Evolutionary conservation across 192 early-diverging fungal species (phyloP).

Genomic region (Rhizophagus sp.): DNA sequence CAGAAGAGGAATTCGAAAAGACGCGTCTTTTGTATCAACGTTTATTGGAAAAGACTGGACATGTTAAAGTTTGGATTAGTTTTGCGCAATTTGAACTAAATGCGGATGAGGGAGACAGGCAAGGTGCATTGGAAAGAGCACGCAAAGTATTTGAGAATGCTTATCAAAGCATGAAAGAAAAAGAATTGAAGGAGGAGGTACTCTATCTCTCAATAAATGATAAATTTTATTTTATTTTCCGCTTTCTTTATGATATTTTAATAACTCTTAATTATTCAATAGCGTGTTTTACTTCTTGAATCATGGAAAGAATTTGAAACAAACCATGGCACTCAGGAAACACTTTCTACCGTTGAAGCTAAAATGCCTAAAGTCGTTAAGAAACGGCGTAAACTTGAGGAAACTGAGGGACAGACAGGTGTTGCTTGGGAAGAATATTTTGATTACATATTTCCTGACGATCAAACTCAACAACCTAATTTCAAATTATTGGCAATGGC

Average conservation of each 20-base stretch:
- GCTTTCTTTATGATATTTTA: too few species aligned
- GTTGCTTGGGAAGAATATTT: conserved; percentile 95
- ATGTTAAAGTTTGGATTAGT: conserved; percentile 98
- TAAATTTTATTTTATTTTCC: not conserved
- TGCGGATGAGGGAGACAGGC: conserved; percentile 53
- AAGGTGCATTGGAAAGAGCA: conserved; percentile 50
- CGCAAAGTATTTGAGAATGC: conserved; percentile 78
- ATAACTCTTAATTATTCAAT: not conserved
- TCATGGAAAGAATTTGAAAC: conserved; percentile 89
- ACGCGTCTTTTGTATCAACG: conserved; percentile 83
- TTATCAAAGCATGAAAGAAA: conserved; percentile 67
- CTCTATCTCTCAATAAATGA: not conserved
- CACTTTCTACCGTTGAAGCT: conserved; percentile 60
- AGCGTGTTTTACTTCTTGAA: conserved; percentile 84
- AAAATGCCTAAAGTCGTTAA: conserved; percentile 92
- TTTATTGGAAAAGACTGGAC: conserved; percentile 82
- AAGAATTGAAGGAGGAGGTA: conserved; percentile 79
- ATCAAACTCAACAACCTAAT: conserved; percentile 81
- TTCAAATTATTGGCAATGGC: conserved; percentile 92
- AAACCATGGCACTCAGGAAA: conserved; percentile 55
- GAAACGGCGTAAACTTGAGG: conserved; percentile 73
- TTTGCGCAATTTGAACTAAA: conserved; percentile 88
- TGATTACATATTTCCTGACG: conserved; percentile 99
- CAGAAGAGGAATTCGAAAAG: conserved; percentile 77
- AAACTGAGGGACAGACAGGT: conserved; percentile 54